A percentile compares a stretch with the other conserved stretches of the same genome.
These are phyloP conservation scores for Exophiala aquamarina DNA, from an alignment of 2,329 filamentous ascomycete genomes.

Conservation along the genomic window DNA sequence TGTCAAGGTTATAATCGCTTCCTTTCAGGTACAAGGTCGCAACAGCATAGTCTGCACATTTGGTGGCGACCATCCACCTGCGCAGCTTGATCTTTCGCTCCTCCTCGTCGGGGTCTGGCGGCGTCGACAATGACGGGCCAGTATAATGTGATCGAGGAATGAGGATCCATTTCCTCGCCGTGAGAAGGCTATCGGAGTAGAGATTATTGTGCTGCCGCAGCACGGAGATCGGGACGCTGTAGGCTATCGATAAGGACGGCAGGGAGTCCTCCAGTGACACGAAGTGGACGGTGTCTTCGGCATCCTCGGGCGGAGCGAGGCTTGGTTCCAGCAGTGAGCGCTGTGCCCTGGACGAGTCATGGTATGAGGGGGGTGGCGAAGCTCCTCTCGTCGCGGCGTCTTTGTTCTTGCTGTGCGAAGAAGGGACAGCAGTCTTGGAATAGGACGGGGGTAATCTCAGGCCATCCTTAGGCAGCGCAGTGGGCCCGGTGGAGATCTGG, in stretches of 20 bases:
- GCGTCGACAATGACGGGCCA: slow-evolving; percentile 41
- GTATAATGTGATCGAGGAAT: slow-evolving; percentile 72
- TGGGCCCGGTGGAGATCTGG: slow-evolving; percentile 65
- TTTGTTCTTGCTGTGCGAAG: too few species aligned
- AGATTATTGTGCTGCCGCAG: slow-evolving; percentile 69
- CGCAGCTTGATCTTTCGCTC: slow-evolving; percentile 70
- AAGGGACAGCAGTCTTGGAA: slow-evolving; percentile 17
- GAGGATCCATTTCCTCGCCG: slow-evolving; percentile 66
- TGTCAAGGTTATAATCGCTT: slow-evolving; percentile 63
- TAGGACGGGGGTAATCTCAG: slow-evolving; percentile 48
- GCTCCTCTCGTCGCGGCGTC: not conserved
- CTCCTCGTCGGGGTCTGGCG: slow-evolving; percentile 59
- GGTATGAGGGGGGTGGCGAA: slow-evolving; percentile 18
- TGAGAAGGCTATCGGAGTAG: slow-evolving; percentile 68
- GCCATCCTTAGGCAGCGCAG: slow-evolving; percentile 59
- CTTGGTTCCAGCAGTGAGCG: slow-evolving; percentile 3
- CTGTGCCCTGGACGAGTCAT: slow-evolving; percentile 9
- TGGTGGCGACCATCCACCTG: slow-evolving; percentile 76
- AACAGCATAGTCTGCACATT: slow-evolving; percentile 62
- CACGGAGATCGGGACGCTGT: slow-evolving; percentile 63
- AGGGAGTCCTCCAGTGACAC: slow-evolving; percentile 71
- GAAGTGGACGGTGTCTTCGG: slow-evolving; percentile 68
- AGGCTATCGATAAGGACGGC: slow-evolving; percentile 67
- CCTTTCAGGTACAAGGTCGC: slow-evolving; percentile 71
- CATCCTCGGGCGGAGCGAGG: slow-evolving; percentile 8